Conservation (phyloP, 2,329 filamentous ascomycete species). For the Endoconidiophora laricicola region DNA sequence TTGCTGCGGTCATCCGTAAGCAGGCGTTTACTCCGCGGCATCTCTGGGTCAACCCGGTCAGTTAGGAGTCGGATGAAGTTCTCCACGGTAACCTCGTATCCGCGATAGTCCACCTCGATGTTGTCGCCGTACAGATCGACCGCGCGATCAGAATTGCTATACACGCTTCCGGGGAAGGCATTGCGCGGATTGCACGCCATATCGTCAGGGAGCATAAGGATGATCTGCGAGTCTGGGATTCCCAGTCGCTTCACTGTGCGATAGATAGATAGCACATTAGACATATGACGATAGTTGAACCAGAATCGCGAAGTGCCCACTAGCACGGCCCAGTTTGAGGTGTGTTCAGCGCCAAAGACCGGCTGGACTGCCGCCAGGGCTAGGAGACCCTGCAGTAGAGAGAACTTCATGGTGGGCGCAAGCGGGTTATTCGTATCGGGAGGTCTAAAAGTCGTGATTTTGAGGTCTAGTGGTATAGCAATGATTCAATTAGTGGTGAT, state of each 20-base stretch:
- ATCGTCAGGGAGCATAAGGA: slow-evolving; percentile 98
- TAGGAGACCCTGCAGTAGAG: slow-evolving; percentile 26
- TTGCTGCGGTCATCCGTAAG: slow-evolving; percentile 93
- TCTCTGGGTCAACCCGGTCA: slow-evolving; percentile 84
- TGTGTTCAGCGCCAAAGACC: slow-evolving; percentile 53
- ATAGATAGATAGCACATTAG: slow-evolving; percentile 94
- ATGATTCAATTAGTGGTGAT: too few species aligned
- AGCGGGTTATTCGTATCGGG: too few species aligned
- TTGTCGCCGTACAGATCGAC: slow-evolving; percentile 96
- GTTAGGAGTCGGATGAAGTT: slow-evolving; percentile 95
- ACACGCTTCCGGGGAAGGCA: slow-evolving; percentile 91
- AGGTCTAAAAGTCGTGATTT: too few species aligned
- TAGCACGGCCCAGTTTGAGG: slow-evolving; percentile 98
- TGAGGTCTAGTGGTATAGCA: too few species aligned
- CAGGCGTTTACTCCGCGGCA: slow-evolving; percentile 83
- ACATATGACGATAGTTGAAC: slow-evolving; percentile 99
- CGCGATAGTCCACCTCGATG: slow-evolving; percentile 95
- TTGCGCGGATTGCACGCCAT: slow-evolving; percentile 99
- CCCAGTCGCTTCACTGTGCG: slow-evolving; percentile 94
- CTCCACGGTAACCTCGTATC: slow-evolving; percentile 97
- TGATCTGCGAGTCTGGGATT: slow-evolving; percentile 96
- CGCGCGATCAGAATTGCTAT: slow-evolving; percentile 91
- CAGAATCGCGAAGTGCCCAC: slow-evolving; percentile 97
- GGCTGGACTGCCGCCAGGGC: slow-evolving; percentile 26
- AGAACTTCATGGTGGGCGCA: slow-evolving; percentile 23